Evolutionary conservation across 1,284 basidiomycete species (phyloP), one percentile per base, ranked within the genome.

Genomic region (Ceratobasidium sp.): DNA sequence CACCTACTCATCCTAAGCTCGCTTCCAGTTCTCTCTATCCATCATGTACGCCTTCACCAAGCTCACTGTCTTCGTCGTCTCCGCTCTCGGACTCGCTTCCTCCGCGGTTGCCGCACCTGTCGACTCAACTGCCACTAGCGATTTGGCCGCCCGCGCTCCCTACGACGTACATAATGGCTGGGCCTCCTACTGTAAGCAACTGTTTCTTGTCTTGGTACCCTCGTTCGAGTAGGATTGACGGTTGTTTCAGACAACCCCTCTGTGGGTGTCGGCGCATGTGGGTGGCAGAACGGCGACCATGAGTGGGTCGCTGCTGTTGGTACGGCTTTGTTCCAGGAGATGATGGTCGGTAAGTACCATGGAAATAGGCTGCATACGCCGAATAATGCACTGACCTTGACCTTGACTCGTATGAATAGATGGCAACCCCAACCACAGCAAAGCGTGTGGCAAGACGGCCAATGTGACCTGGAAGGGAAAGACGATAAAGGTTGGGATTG

Each of bases 401-500:
- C n/a, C 10, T 15, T 20, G 34, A 53, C 29, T 49, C 22, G 45
- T 31, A 67, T n/a, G n/a, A n/a, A n/a, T n/a, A n/a, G 64, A 67
- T 35, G 62, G 62, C n/a, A 67, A 68, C 29, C 52, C 64, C 15
- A 68, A 68, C 52, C 62, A 67, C 38, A 67, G 62, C 62, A 20
- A 67, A n/a, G 62, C 62, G 10, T 67, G 62, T 29, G 62, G 62
- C 7, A 67, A 67, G 42, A 68, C 65, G 0, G 52, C 65, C 10
- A 55, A 56, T 17, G 52, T 68, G 34, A 56, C 29, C 27, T 68
- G 65, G 65, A 53, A 43, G 7, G 65, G 65, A 38, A 68, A 68
- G 53, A 68, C 65, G 6, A 68, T 68, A 52, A 68, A 43, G 40
- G 65, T 68, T n/a, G 65, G 65, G 5, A 68, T 68, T 49, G 65